A percentile compares a stretch with the other conserved stretches of the same genome.
Conservation (phyloP, 2,329 filamentous ascomycete genomes). For the Pseudocercospora fuligena region DNA sequence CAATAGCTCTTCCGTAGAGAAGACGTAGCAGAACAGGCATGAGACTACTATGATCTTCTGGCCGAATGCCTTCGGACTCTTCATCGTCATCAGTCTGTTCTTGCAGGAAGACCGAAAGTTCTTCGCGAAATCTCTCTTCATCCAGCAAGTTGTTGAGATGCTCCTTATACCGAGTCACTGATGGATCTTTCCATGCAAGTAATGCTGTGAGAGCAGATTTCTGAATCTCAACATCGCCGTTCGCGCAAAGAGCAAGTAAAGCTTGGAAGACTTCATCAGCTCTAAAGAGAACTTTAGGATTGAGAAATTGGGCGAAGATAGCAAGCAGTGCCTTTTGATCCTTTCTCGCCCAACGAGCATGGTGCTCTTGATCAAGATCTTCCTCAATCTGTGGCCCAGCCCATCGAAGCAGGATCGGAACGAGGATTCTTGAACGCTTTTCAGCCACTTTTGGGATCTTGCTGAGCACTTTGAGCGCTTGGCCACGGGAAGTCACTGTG, state of each 20-base stretch:
- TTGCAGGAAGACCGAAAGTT: conserved; percentile 81
- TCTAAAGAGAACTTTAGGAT: conserved; percentile 82
- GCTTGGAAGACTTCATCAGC: conserved; percentile 76
- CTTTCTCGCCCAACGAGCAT: conserved; percentile 66
- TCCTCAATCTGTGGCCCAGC: conserved; percentile 56
- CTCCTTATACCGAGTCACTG: conserved; percentile 78
- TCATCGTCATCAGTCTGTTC: conserved; percentile 44
- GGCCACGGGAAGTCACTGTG: conserved; percentile 55
- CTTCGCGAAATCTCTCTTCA: conserved; percentile 88
- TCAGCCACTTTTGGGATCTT: conserved; percentile 79
- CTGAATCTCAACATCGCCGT: conserved; percentile 90
- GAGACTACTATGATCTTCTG: conserved; percentile 71
- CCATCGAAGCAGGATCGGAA: conserved; percentile 87
- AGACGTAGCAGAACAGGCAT: conserved; percentile 87
- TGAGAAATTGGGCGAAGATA: conserved; percentile 82
- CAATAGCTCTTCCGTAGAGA: conserved; percentile 86
- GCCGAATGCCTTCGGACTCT: conserved; percentile 70
- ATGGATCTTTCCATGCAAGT: conserved; percentile 83
- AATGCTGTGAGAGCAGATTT: conserved; percentile 82
- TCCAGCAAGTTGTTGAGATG: conserved; percentile 86
- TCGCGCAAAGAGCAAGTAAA: conserved; percentile 75
- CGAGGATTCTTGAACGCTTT: conserved; percentile 79
- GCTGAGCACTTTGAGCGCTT: conserved; percentile 79
- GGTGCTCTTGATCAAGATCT: conserved; percentile 13
- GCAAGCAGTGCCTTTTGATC: conserved; percentile 84